Evolutionary conservation across 2,329 filamentous ascomycete species (phyloP).

Genomic region (Aspergillus alliaceus): DNA sequence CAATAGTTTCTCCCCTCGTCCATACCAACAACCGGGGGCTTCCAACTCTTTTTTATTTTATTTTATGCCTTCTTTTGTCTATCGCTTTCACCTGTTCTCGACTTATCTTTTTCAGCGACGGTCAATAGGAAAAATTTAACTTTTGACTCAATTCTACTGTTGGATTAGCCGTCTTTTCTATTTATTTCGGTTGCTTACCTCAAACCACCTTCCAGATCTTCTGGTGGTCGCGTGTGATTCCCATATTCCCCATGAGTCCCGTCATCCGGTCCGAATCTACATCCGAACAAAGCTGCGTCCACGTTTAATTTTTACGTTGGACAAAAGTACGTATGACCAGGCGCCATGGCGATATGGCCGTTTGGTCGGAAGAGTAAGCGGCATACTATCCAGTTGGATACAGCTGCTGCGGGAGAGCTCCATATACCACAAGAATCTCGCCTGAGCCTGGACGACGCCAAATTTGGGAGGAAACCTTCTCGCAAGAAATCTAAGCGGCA

Average conservation of each 20-base stretch:
- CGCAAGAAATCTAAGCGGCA: conserved; percentile 36
- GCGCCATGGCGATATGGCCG: conserved; percentile 75
- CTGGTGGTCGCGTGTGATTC: conserved; percentile 18
- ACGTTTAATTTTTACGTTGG: conserved; percentile 20
- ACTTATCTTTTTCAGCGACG: background rate
- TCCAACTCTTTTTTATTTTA: conserved; percentile 1
- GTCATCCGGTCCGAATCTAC: conserved; percentile 18
- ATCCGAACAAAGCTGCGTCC: conserved; percentile 17
- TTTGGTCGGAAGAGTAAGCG: conserved; percentile 74
- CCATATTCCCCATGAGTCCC: conserved; percentile 27
- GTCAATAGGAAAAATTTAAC: background rate
- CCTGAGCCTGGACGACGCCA: conserved; percentile 24
- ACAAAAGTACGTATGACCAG: conserved; percentile 14
- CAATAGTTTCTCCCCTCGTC: conserved; percentile 11
- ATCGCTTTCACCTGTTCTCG: conserved; percentile 4
- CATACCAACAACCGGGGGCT: conserved; percentile 1
- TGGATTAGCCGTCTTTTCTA: background rate
- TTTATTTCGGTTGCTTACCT: conserved; percentile 2
- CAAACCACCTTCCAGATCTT: background rate
- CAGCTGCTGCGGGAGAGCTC: conserved; percentile 48
- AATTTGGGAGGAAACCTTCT: conserved; percentile 31
- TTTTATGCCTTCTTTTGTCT: conserved; percentile 2
- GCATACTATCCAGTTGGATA: conserved; percentile 58
- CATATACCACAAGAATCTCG: conserved; percentile 35
- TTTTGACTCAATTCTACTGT: background rate